Evolutionary conservation across 2,329 filamentous ascomycete genomes (phyloP), one percentile per base, ranked within the genome.

Genomic region (Tolypocladium ovalisporum): DNA sequence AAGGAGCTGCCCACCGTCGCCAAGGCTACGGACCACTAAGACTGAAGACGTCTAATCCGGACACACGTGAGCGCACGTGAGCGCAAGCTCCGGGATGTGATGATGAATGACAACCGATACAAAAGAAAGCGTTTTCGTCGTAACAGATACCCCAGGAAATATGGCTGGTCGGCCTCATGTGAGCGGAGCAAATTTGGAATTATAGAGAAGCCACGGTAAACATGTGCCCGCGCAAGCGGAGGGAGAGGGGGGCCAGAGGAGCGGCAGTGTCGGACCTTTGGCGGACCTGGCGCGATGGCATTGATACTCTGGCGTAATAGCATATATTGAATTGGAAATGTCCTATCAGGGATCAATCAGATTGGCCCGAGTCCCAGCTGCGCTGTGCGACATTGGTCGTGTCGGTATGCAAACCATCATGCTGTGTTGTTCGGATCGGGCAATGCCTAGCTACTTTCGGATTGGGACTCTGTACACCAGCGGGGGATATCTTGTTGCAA

Each of bases 1-100:
- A 78, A 81, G 63, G 92, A 97, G 73, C 80, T 99, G 56, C 91
- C 92, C 2, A 85, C 66, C 29, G 72, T 70, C n/a, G 68, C 71
- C 62, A 71, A 73, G 64, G 64, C 71, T 44, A 63, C 68, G 51
- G 69, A 65, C 34, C 74, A 76, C 63, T 76, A 68, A 54, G 35
- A 37, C 22, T 9, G 10, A 6, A 24, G 32, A 24, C 34, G 42
- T 39, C 24, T 39, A 10, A 15, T 55, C 42, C 42, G 52, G 56
- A 42, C 44, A 42, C 52, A 57, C 52, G 56, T 57, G 56, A 56
- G 54, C 53, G 42, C 53, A 61, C 52, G 61, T 58, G 62, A 65
- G 62, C 60, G 60, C 57, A 59, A 63, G 63, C 63, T 66, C 59
- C 61, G 27, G 36, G 59, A 62, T 66, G 62, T 58, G 54, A 55